Base-by-base conservation (phyloP, 805 yeast species). In the Ogataea paradorogensis region DNA sequence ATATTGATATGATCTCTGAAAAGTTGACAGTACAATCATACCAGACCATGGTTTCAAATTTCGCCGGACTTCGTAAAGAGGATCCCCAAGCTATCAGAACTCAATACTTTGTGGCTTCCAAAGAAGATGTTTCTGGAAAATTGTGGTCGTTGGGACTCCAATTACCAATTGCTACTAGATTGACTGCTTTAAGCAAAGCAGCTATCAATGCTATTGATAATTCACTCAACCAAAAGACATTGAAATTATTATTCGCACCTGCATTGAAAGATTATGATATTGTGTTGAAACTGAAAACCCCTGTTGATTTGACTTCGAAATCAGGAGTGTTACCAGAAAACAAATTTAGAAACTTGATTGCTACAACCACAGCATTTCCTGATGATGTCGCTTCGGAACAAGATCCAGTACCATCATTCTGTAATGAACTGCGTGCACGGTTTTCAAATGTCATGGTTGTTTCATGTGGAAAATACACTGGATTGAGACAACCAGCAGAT, bases 201-300 rank as follows among this genome's bases (percentile, higher is more conserved):
- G 90, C 91, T 0, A 62, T 77, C 28, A 71, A 73, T 14, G 58
- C 84, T 40, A 60, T 81, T 15, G 28, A 46, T 2, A 51, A 46
- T 21, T 70, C 69, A 37, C 35, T 57, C 24, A 47, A 45, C 39
- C 46, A 43, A 28, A 64, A 66, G 36, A 70, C 73, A 2, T 55
- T 84, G 24, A 74, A 71, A 30, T 58, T 76, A 30, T 62, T 88
- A 30, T 93, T 90, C 63, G 78, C 84, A 0, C 90, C 98, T 1
- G 88, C 95, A 0, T 66, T 84, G 38, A 71, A 74, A 43, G 98
- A 91, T 62, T 93, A 82, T 59, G 95, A 91, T 57, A 80, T 93
- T 50, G 81, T 81, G 10, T 71, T 93, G 45, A 70, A 74, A 33
- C 65, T 89, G 36, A 74, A 73, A 48, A 59, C 62, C 4, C 48